These are phyloP conservation scores for Trifolium dubium DNA, from an alignment of 306 rosid genomes.

Conservation along the genomic window DNA sequence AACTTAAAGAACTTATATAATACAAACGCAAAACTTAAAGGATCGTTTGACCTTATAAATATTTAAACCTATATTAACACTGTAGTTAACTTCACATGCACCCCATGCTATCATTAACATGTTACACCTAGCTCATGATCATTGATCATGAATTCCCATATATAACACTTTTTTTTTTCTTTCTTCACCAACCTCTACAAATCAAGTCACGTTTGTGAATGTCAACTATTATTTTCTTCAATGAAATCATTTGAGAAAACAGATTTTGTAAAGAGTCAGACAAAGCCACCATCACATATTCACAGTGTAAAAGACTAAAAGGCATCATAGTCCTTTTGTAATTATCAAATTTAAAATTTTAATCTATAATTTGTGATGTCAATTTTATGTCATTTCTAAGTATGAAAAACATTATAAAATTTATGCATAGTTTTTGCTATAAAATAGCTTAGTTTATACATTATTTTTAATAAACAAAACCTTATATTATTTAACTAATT, in stretches of 20 bases:
- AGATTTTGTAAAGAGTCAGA: not conserved
- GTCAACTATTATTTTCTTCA: conserved; percentile 2
- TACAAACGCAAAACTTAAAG: no score
- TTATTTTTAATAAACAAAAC: no score
- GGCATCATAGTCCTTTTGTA: not conserved
- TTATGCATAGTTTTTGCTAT: not conserved
- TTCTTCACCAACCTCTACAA: not conserved
- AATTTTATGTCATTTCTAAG: not conserved
- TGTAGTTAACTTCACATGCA: conserved; percentile 56
- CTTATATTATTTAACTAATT: no score
- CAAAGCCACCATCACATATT: not conserved
- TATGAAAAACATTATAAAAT: not conserved
- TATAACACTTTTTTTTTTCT: no score
- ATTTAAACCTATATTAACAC: no score
- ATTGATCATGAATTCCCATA: not conserved
- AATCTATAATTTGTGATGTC: not conserved
- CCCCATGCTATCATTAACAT: conserved; percentile 52
- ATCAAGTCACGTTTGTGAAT: not conserved
- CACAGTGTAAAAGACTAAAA: not conserved
- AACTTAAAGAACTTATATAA: no score
- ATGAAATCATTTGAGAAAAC: not conserved
- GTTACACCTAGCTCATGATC: conserved; percentile 59
- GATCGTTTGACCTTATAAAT: no score
- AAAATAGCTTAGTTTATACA: no score
- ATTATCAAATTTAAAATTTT: not conserved